Evolutionary conservation across 2,329 filamentous ascomycete genomes (phyloP).

Genomic region (Exserohilum rostratum): DNA sequence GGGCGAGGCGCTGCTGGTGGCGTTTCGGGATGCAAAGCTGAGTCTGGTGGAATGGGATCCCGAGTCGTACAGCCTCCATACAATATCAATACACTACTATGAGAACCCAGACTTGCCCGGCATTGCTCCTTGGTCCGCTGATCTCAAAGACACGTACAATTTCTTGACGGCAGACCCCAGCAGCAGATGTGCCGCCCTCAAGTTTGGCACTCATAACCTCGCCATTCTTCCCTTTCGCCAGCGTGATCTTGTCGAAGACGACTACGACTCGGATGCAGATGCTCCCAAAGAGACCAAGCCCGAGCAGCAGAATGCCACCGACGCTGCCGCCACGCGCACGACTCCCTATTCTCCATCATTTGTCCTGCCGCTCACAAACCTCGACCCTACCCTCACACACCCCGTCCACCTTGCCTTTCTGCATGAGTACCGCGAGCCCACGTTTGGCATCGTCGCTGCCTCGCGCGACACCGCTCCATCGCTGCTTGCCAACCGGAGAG

Average conservation of each 20-base stretch:
- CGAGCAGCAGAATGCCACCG: slow-evolving; percentile 43
- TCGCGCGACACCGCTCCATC: slow-evolving; percentile 74
- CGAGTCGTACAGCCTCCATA: slow-evolving; percentile 76
- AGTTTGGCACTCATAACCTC: slow-evolving; percentile 86
- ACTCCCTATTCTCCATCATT: slow-evolving; percentile 90
- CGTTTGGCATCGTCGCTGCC: slow-evolving; percentile 91
- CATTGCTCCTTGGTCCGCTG: slow-evolving; percentile 76
- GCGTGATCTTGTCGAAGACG: slow-evolving; percentile 84
- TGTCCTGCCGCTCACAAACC: slow-evolving; percentile 84
- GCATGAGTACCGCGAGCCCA: slow-evolving; percentile 96
- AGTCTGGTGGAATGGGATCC: slow-evolving; percentile 95
- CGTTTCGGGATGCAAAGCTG: slow-evolving; percentile 89
- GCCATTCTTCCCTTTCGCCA: slow-evolving; percentile 94
- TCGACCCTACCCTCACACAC: slow-evolving; percentile 86
- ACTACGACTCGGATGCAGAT: slow-evolving; percentile 84
- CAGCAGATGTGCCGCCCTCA: slow-evolving; percentile 91
- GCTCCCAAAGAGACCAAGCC: slow-evolving; percentile 51
- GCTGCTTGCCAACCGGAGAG: slow-evolving; percentile 75
- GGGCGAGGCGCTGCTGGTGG: slow-evolving; percentile 81
- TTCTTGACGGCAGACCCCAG: slow-evolving; percentile 87
- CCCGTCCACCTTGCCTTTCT: slow-evolving; percentile 92
- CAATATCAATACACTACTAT: slow-evolving; percentile 96
- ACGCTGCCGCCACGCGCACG: slow-evolving; percentile 47
- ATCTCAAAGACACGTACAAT: slow-evolving; percentile 76
- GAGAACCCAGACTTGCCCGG: slow-evolving; percentile 88